Conservation (phyloP, 345 rosid genomes). For the Populus simonii region DNA sequence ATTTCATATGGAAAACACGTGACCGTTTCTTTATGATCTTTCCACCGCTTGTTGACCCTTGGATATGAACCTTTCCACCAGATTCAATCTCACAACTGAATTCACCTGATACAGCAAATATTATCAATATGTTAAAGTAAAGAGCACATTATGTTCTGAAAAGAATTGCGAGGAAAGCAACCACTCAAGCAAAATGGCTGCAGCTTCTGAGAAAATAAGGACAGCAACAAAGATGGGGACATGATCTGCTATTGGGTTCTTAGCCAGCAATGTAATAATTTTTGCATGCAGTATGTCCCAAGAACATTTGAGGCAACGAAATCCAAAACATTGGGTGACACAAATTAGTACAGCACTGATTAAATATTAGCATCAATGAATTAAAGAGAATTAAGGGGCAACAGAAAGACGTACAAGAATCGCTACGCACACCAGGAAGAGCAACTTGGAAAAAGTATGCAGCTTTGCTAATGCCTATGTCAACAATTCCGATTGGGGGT, state of each 20-base stretch:
- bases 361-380: background rate
- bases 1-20: slow-evolving; percentile 7
- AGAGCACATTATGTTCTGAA: background rate
- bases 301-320: background rate
- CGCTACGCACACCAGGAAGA: slow-evolving; percentile 17
- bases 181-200: background rate
- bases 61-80: slow-evolving; percentile 12
- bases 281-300: background rate
- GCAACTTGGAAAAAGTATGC: slow-evolving; percentile 25
- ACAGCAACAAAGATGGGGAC: background rate
- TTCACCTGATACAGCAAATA: slow-evolving; percentile 14
- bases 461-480: slow-evolving; percentile 14
- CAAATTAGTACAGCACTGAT: background rate
- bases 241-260: background rate
- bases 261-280: background rate
- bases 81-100: slow-evolving; percentile 24
- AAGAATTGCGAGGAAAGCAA: background rate
- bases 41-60: slow-evolving; percentile 14
- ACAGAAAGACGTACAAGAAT: slow-evolving; percentile 10
- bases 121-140: background rate
- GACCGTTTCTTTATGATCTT: slow-evolving; percentile 11
- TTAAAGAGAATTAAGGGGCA: background rate
- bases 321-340: background rate
- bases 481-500: slow-evolving; percentile 13
- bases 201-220: background rate